Evolutionary conservation across 2,329 filamentous ascomycete genomes (phyloP), one percentile per base, ranked within the genome.

Genomic region (Aspergillus udagawae): DNA sequence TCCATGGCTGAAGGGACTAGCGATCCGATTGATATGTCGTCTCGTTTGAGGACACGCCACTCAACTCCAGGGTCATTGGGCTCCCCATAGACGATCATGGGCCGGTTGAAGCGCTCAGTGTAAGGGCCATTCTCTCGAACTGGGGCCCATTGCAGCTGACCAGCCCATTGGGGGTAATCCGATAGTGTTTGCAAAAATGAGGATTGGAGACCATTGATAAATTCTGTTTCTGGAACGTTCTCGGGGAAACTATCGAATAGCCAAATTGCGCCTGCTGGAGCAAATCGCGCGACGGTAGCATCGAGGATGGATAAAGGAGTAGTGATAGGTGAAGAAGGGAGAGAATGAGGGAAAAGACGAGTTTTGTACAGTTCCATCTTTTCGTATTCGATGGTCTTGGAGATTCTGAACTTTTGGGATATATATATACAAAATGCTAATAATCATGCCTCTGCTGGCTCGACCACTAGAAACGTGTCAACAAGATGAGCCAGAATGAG

Each of bases 231-330:
- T 41, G 49, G 21, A 52, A 29, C n/a, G n/a, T 47, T 44, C 6
- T 23, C 54, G 27, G 55, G 55, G 20, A 67, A 67, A 47, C 69
- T 63, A 35, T 78, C 67, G 55, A 70, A 80, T 7, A 80, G 71
- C 78, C 79, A 81, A 14, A 57, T 60, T 23, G 29, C 59, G 3
- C 59, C 59, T 23, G 59, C 53, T 32, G 59, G 51, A 2, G 54
- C 3, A 28, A 57, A 61, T 4, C 59, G 57, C 6, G 35, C 57
- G 8, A 61, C 59, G 2, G 59, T 60, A 10, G 59, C 51, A 27
- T 61, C 57, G 17, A 60, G 54, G 23, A 61, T 60, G 8, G 57
- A 61, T 3, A 61, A 23, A 5, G 57, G 54, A 17, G 49, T 55
- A 29, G 54, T 45, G 25, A 53, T 49, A 2, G 54, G 51, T 23